phyloP scores from a whole-genome alignment of 371 early-diverging fungal genomes.

The Syncephalastrum contaminatum region DNA sequence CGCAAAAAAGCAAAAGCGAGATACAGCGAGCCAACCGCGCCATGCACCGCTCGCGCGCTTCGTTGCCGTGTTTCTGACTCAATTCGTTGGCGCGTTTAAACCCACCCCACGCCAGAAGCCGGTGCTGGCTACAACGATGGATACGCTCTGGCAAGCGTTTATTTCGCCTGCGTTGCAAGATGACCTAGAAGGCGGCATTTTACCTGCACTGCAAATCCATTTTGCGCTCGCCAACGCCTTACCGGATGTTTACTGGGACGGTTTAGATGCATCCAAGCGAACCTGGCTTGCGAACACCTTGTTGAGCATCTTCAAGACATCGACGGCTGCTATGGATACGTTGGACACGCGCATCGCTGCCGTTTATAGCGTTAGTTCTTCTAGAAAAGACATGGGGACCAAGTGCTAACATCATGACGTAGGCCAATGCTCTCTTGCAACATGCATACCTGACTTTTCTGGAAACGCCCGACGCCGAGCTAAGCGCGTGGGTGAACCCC shows the following conservation, averaged over 20 bases:
- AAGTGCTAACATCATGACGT: background rate
- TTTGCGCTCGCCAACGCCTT: constrained; percentile 43
- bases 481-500: constrained; percentile 11
- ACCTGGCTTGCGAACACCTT: constrained; percentile 13
- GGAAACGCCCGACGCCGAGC: background rate
- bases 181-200: constrained; percentile 11
- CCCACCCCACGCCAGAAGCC: constrained; percentile 40
- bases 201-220: constrained; percentile 54
- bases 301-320: too few species aligned
- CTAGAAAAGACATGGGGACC: background rate
- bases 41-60: constrained; percentile 17
- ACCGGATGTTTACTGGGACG: constrained; percentile 39
- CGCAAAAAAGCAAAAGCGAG: constrained; percentile 33
- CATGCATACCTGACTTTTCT: constrained; percentile 28
- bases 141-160: constrained; percentile 17
- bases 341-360: background rate
- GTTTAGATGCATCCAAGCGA: constrained; percentile 11
- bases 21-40: background rate
- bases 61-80: constrained; percentile 34
- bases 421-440: constrained; percentile 38
- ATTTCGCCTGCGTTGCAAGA: constrained; percentile 5
- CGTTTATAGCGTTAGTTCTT: constrained; percentile 14
- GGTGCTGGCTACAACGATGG: constrained; percentile 23
- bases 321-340: too few species aligned
- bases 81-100: constrained; percentile 45